Evolutionary conservation across 2,329 filamentous ascomycete species (phyloP), one percentile per base, ranked within the genome.

Genomic region (Ilyonectria sp.): DNA sequence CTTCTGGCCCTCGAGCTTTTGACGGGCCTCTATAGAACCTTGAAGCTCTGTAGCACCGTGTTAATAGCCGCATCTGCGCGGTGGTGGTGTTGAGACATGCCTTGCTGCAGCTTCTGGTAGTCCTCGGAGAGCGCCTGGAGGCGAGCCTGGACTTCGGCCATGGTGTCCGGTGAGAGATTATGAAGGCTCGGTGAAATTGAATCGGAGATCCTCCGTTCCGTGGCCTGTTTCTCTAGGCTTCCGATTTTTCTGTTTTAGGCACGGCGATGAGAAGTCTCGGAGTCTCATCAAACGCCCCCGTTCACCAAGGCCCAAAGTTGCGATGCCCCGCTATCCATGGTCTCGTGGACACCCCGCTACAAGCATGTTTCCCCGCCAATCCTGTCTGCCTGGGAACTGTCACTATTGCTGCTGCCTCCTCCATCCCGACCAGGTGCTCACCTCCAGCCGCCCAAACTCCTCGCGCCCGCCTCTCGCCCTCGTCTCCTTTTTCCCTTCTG

Each of bases 1-100:
- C 80, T 93, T 93, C 81, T 99, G 96, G 7, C 94, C 93, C 80
- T 98, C 95, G 7, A 99, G 90, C 82, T 93, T 97, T 83, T 99
- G 95, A 70, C 95, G 90, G 10, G 94, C 93, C 50, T 91, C 87
- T 29, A 98, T 90, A 19, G 90, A 85, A 49, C 86, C 88, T 80
- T 94, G 93, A 62, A 98, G 88, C 74, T 98, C 96, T 97, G 60
- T 29, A 21, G 17, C n/a, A 6, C 19, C 2, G 35, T 46, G 56
- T 75, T 40, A 74, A 69, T n/a, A 56, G 31, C 49, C 33, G 19
- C 35, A 21, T 60, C 23, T 17, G 11, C 2, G 35, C n/a, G 43
- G 15, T 19, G 40, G 26, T 56, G n/a, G 26, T 23, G 29, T 43
- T 23, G 53, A 35, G 60, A 75, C 82, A 69, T 79, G 93, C 94